Evolutionary conservation across 2,329 filamentous ascomycete genomes (phyloP), one percentile per base, ranked within the genome.

Genomic region (Penicillium digitatum): DNA sequence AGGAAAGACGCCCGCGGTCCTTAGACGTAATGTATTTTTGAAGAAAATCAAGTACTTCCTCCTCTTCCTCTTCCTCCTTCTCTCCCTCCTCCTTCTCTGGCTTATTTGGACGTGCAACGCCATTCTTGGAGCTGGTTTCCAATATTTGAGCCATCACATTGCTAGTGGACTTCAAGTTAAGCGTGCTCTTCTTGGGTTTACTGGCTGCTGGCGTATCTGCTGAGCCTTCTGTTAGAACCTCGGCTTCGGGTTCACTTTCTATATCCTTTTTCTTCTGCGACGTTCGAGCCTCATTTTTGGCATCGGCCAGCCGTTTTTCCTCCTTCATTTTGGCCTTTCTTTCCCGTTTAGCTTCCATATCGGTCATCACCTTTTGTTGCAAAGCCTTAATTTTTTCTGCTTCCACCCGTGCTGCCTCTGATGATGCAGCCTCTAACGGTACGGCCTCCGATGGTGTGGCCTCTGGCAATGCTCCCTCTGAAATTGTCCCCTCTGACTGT

Each of bases 1-100:
- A 43, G 9, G 52, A 37, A 7, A 70, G 18, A 42, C 44, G 40
- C 9, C 63, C 67, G 20, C 38, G 12, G 8, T 64, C 34, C 26
- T 58, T 62, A 38, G 27, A 42, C 4, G 3, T 16, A 22, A 24
- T 6, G 20, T 24, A 9, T 1, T 3, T 1, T 3, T 12, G 2
- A 5, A 45, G 16, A 10, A 24, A n/a, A 24, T 3, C 1, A 22
- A 22, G 14, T 1, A 10, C 1, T 12, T n/a, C 29, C 5, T 14
- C 22, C 2, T 5, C 22, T 4, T 26, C 9, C 14, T 26, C 5
- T 16, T 8, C 5, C 24, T 18, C 16, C 16, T 43, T 2, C n/a
- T 16, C n/a, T 24, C 31, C 10, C 22, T 26, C 8, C 9, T 37
- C 14, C 7, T 14, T 39, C 24, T 22, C 10, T 29, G 24, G 24